phyloP scores from a whole-genome alignment of 345 rosid species.

The Ceriops zippeliana region DNA sequence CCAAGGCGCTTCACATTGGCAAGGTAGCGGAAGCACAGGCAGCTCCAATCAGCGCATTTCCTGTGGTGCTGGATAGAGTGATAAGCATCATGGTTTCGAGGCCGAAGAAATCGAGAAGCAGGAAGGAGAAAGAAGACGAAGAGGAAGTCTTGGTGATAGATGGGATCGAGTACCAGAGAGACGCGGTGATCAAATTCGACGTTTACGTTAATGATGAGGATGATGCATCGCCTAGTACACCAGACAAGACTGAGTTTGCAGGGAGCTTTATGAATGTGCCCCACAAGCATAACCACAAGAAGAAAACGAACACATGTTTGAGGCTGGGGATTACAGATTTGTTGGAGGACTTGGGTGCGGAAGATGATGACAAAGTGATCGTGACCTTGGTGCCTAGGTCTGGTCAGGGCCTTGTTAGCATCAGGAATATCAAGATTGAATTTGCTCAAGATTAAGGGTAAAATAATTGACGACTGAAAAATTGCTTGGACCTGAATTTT shows the following conservation, averaged over 20 bases:
- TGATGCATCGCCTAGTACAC: conserved; percentile 18
- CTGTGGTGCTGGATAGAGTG: conserved; percentile 29
- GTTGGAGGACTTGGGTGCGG: conserved; percentile 51
- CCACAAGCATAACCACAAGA: conserved; percentile 41
- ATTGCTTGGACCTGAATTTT: too few relatives aligned
- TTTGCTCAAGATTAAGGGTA: conserved; percentile 21
- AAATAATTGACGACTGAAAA: too few relatives aligned
- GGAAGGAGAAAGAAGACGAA: conserved; percentile 50
- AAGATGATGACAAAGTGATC: conserved; percentile 44
- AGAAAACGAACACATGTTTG: conserved; percentile 35
- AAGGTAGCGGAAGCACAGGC: conserved; percentile 38
- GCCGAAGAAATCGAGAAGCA: conserved; percentile 49
- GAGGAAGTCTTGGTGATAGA: conserved; percentile 50
- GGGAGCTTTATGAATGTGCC: conserved; percentile 57
- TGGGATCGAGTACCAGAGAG: conserved; percentile 36
- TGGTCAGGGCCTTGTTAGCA: conserved; percentile 24
- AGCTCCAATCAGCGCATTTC: conserved; percentile 29
- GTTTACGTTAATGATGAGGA: conserved; percentile 49
- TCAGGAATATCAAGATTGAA: conserved; percentile 45
- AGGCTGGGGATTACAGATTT: conserved; percentile 44
- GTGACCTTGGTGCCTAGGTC: conserved; percentile 49
- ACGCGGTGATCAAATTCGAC: conserved; percentile 37
- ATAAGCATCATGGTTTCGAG: conserved; percentile 35
- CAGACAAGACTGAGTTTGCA: conserved; percentile 46
- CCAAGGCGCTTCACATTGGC: not conserved